Evolutionary conservation across 164 flowering plant species (phyloP).

Genomic region (Cinnamomum chago): DNA sequence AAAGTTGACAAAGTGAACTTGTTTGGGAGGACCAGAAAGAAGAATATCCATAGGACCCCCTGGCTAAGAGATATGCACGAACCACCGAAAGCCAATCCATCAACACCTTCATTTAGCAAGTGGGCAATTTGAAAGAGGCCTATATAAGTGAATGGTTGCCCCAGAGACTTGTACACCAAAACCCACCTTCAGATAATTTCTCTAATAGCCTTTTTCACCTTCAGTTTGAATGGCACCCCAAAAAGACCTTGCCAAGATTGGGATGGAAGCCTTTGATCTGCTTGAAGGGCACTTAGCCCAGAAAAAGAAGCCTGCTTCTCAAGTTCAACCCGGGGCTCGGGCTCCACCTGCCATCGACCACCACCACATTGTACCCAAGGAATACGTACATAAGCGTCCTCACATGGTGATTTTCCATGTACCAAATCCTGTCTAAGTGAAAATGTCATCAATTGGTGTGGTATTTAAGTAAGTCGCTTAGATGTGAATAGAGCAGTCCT

Average conservation of each 20-base stretch:
- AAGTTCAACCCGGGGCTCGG: too few relatives aligned
- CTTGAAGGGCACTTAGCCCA: neutral
- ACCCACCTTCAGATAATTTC: neutral
- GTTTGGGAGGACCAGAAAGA: neutral
- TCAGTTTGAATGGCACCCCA: neutral
- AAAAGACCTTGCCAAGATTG: neutral
- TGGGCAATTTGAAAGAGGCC: neutral
- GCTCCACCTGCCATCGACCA: too few relatives aligned
- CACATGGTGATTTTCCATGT: too few relatives aligned
- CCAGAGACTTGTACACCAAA: neutral
- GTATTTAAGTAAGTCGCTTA: too few relatives aligned
- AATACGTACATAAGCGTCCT: too few relatives aligned
- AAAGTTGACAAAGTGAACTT: too few relatives aligned
- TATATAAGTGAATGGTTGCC: neutral
- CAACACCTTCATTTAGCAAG: neutral
- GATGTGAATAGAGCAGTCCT: too few relatives aligned
- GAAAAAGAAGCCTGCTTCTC: too few relatives aligned
- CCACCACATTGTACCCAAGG: too few relatives aligned
- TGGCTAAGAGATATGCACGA: neutral
- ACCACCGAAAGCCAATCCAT: neutral
- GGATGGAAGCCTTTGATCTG: neutral
- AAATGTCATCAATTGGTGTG: too few relatives aligned
- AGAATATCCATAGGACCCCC: neutral
- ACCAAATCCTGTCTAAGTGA: too few relatives aligned
- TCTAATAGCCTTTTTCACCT: neutral